These are phyloP conservation scores for Penicilliopsis zonata DNA, from an alignment of 495 filamentous ascomycete genomes.

Conservation along the genomic window DNA sequence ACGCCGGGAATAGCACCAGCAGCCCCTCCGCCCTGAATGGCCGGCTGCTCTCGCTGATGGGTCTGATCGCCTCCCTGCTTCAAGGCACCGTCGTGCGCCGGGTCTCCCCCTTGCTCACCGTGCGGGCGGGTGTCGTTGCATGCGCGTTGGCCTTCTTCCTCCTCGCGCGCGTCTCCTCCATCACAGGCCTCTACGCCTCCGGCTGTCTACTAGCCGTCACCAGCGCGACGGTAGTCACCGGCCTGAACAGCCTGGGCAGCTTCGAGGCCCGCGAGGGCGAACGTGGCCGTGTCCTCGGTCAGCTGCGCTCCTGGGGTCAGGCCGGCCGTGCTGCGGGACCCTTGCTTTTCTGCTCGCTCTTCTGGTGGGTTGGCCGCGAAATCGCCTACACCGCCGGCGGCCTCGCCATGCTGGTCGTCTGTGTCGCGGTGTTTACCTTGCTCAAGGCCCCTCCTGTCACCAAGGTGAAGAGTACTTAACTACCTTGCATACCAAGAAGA, in stretches of 20 bases:
- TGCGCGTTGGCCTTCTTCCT: conserved; percentile 72
- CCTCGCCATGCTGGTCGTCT: conserved; percentile 62
- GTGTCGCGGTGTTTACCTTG: conserved; percentile 54
- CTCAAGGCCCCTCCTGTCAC: conserved; percentile 35
- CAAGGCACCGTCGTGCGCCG: conserved; percentile 79
- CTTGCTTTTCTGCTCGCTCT: conserved; percentile 84
- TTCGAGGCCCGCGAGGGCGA: conserved; percentile 74
- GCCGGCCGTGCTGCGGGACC: conserved; percentile 78
- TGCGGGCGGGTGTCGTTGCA: conserved; percentile 65
- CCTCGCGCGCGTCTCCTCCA: conserved; percentile 53
- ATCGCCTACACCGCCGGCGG: conserved; percentile 74
- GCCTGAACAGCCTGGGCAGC: conserved; percentile 80
- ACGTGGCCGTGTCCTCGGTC: conserved; percentile 74
- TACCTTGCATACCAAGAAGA: background rate
- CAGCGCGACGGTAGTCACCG: conserved; percentile 86
- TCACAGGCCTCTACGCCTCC: conserved; percentile 62
- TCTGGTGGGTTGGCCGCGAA: conserved; percentile 96
- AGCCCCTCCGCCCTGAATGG: conserved; percentile 63
- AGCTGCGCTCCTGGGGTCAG: conserved; percentile 78
- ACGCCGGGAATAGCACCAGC: conserved; percentile 42
- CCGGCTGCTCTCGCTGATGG: conserved; percentile 83
- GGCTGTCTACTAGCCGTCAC: conserved; percentile 78
- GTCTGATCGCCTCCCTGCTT: conserved; percentile 79
- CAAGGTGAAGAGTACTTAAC: conserved; percentile 9
- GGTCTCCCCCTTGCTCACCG: conserved; percentile 62